Percentiles rank a stretch among this genome's conserved stretches.
These are phyloP conservation scores for Trypanosomatidae sp. DNA, from an alignment of 208 protist species.

Conservation along the genomic window DNA sequence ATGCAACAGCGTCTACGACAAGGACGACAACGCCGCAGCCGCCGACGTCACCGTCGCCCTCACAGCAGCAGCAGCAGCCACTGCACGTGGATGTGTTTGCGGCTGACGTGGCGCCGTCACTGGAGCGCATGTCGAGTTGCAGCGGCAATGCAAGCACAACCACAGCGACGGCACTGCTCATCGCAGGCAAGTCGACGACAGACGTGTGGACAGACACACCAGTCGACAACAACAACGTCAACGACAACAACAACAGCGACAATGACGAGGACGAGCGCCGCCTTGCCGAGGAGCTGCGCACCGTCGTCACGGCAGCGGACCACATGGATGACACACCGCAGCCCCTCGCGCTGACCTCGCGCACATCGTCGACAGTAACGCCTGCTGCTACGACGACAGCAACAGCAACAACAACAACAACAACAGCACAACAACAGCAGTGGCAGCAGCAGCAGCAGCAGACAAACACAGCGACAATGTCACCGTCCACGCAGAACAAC, in stretches of 20 bases:
- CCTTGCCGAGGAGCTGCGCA: slow-evolving; percentile 1
- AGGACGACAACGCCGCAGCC: no score
- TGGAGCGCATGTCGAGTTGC: no score
- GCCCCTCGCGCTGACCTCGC: background rate
- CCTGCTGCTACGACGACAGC: slow-evolving; percentile 4
- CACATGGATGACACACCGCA: background rate
- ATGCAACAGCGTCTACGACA: no score
- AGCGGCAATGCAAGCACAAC: no score
- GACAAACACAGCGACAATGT: background rate
- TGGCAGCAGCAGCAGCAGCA: background rate
- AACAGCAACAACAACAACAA: slow-evolving; percentile 5
- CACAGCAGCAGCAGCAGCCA: no score
- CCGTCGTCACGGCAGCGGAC: background rate
- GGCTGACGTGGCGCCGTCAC: no score
- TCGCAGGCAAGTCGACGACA: no score
- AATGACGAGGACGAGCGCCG: slow-evolving; percentile 1
- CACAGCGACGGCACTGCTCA: no score
- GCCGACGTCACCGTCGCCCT: no score
- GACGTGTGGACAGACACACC: no score
- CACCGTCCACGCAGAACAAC: slow-evolving; percentile 1
- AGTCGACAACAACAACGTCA: background rate
- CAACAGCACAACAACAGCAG: background rate
- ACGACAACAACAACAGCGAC: background rate
- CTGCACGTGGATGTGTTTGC: no score
- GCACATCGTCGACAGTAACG: background rate